A percentile compares a stretch with the other conserved stretches of the same genome.
phyloP scores from a whole-genome alignment of 768 basidiomycete genomes.

The Boletus eberwhitei region DNA sequence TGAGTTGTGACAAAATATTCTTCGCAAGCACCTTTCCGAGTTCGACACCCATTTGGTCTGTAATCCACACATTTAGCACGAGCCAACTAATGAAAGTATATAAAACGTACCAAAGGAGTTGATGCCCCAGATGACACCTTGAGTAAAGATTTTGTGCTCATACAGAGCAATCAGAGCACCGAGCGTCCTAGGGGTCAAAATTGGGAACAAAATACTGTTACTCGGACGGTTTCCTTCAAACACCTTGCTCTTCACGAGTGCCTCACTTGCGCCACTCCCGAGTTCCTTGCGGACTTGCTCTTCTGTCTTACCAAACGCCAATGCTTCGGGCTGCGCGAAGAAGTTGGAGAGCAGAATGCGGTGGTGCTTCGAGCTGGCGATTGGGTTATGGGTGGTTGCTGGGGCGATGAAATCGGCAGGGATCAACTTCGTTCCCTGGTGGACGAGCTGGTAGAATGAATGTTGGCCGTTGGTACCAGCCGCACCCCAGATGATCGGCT shows the following conservation, averaged over 20 bases:
- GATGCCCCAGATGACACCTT: slow-evolving; percentile 97
- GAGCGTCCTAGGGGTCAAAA: slow-evolving; percentile 85
- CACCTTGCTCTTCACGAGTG: slow-evolving; percentile 93
- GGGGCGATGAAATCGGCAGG: slow-evolving; percentile 93
- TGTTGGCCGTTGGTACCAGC: slow-evolving; percentile 98
- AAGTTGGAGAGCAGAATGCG: slow-evolving; percentile 96
- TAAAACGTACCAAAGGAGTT: slow-evolving; percentile 85
- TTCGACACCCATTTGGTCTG: slow-evolving; percentile 99
- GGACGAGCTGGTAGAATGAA: slow-evolving; percentile 97
- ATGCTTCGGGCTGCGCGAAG: slow-evolving; percentile 96
- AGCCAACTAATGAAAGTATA: neutral
- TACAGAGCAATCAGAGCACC: slow-evolving; percentile 88
- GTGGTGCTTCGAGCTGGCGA: slow-evolving; percentile 86
- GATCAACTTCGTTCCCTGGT: slow-evolving; percentile 91
- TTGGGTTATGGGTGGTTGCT: slow-evolving; percentile 86
- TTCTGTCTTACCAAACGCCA: slow-evolving; percentile 97
- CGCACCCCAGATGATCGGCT: slow-evolving; percentile 99
- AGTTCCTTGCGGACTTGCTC: slow-evolving; percentile 74
- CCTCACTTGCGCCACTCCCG: slow-evolving; percentile 69
- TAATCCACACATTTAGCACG: neutral
- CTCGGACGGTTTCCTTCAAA: slow-evolving; percentile 97
- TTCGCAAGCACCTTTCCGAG: slow-evolving; percentile 97
- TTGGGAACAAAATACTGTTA: slow-evolving; percentile 93
- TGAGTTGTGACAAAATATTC: slow-evolving; percentile 88
- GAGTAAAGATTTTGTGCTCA: slow-evolving; percentile 99